These are phyloP conservation scores for Volvox carteri DNA, from an alignment of 163 green algal species.

Conservation along the genomic window DNA sequence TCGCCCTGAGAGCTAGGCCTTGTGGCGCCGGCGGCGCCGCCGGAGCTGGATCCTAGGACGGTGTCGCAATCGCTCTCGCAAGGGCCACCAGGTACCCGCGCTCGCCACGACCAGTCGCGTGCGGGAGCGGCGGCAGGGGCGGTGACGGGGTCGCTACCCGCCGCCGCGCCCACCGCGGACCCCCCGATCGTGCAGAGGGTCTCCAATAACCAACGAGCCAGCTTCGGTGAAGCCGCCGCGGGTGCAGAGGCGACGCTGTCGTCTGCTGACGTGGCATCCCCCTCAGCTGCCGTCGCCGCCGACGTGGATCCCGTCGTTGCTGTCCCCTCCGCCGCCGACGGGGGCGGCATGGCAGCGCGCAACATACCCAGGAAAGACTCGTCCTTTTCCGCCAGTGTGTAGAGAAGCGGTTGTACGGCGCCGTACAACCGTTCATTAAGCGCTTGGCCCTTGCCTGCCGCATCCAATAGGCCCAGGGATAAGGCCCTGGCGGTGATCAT, in stretches of 20 bases:
- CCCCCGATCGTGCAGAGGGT: not conserved
- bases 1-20: not conserved
- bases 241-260: too few species aligned
- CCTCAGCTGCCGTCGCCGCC: too few species aligned
- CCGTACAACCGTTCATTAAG: not conserved
- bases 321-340: not conserved
- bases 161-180: too few species aligned
- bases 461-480: not conserved
- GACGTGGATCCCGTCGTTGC: too few species aligned
- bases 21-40: not conserved
- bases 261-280: too few species aligned
- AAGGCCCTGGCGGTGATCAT: not conserved
- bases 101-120: not conserved
- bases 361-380: not conserved
- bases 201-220: not conserved
- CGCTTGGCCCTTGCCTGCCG: not conserved
- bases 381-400: slow-evolving; percentile 2
- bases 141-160: too few species aligned
- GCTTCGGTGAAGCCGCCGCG: not conserved
- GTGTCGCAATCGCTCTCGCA: not conserved
- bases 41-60: not conserved
- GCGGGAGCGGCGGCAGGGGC: not conserved
- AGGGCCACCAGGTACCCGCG: not conserved
- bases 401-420: not conserved
- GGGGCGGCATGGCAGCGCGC: not conserved